Conservation (phyloP, 2,329 filamentous ascomycete genomes). For the Trichocomaceae sp. region DNA sequence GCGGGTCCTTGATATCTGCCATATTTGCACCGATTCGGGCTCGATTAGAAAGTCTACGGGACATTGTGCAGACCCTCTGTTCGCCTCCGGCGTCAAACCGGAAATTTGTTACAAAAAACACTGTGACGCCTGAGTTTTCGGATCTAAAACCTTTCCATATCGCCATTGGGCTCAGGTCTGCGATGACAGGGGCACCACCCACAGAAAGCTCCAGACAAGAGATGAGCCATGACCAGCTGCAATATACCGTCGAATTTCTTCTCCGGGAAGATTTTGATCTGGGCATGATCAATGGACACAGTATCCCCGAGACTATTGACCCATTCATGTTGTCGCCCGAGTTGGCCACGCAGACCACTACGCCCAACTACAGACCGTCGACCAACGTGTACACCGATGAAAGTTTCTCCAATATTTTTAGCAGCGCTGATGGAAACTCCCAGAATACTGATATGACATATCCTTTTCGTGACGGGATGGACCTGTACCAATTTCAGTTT, state of each 20-base stretch:
- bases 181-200: not conserved
- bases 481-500: not conserved
- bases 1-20: not conserved
- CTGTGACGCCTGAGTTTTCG: not conserved
- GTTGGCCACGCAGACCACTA: not conserved
- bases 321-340: not conserved
- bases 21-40: not conserved
- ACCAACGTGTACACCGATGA: not conserved
- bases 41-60: not conserved
- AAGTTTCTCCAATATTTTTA: not conserved
- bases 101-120: not conserved
- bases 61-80: not conserved
- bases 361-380: not conserved
- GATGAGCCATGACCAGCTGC: not conserved
- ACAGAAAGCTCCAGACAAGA: not conserved
- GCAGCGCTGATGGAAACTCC: not conserved
- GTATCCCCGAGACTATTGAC: not conserved
- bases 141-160: constrained; percentile 8
- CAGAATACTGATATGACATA: not conserved
- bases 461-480: not conserved
- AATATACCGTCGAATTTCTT: not conserved
- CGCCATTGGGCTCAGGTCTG: not conserved
- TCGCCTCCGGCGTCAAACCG: not conserved
- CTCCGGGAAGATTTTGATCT: constrained; percentile 8
- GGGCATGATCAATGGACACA: not conserved